Evolutionary conservation across 306 rosid species (phyloP), one percentile per base, ranked within the genome.

Genomic region (Glycyrrhiza uralensis): DNA sequence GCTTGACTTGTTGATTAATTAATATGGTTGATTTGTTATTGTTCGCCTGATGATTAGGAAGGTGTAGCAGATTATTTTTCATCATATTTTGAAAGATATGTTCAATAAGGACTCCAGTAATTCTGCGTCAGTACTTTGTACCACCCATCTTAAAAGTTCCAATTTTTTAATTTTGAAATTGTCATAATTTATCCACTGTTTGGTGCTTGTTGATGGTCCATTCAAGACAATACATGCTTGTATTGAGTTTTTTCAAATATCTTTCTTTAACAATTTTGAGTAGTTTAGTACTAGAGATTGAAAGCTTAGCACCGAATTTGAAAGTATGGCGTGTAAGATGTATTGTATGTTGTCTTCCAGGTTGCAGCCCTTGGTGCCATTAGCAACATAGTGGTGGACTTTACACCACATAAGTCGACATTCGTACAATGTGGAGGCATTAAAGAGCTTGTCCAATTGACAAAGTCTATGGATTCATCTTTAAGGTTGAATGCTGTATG

Each of bases 351-450:
- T 74, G 23, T 83, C 76, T 81, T 83, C 68, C 92, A 94, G 99
- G 86, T 88, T 82, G 97, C 96, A 30, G 95, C 96, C 35, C 92
- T 94, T 66, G 83, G 93, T 71, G 95, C 89, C 61, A 52, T 91
- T 47, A 80, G 97, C 85, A 94, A 94, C 83, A 82, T 94, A 58
- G 96, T 82, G 30, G 89, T 89, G n/a, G 90, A 92, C 81, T 89
- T 91, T 69, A 58, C 79, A 46, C 91, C 88, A 24, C 77, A 41
- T 51, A 88, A 83, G 79, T 79, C 90, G 20, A 72, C 78, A 54
- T 79, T 94, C 82, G 39, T 85, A 71, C 86, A 81, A 80, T 85
- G 83, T 75, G 97, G 99, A 67, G 99, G 96, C 18, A 65, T 86
- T 79, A 91, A 85, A 79, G 88, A 75, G 82, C 90, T 94, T 81